A percentile compares a stretch with the other conserved stretches of the same genome.
Evolutionary conservation across 2,329 filamentous ascomycete species (phyloP).

Genomic region (Fusarium sp.): DNA sequence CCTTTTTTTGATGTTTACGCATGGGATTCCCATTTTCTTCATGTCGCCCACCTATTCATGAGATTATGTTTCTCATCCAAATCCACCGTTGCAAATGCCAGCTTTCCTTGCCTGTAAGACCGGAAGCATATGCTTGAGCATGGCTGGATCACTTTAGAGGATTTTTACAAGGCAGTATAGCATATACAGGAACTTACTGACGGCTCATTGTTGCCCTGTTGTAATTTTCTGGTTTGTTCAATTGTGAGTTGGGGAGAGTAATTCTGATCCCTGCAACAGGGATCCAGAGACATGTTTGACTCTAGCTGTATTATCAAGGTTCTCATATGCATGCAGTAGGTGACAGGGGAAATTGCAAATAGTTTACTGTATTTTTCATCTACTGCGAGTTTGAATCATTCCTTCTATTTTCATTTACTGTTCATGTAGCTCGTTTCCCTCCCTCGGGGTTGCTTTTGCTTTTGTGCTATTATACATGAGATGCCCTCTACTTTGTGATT

Average conservation of each 20-base stretch:
- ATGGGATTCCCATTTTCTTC: slow-evolving; percentile 40
- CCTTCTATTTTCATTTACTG: neutral
- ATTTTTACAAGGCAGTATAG: slow-evolving; percentile 22
- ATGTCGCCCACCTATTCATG: slow-evolving; percentile 24
- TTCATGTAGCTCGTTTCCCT: neutral
- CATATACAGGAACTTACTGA: slow-evolving; percentile 40
- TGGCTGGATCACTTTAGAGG: slow-evolving; percentile 32
- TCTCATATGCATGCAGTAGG: neutral
- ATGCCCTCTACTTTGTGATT: slow-evolving; percentile 1
- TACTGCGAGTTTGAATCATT: neutral
- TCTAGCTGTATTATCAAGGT: neutral
- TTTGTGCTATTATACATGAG: slow-evolving; percentile 34
- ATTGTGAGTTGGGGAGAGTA: slow-evolving; percentile 6
- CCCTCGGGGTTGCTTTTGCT: neutral
- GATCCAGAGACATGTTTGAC: neutral
- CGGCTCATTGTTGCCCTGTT: slow-evolving; percentile 5
- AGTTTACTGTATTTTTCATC: neutral
- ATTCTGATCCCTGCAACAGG: neutral
- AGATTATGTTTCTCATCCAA: slow-evolving; percentile 19
- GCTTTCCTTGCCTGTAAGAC: slow-evolving; percentile 4
- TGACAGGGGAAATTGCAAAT: neutral
- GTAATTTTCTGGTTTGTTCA: neutral
- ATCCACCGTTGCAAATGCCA: slow-evolving; percentile 15
- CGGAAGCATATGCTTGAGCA: slow-evolving; percentile 15
- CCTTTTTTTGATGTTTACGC: slow-evolving; percentile 46